These are phyloP conservation scores for Casaregolazyma lundiana DNA, from an alignment of 1,139 yeast species.

Conservation along the genomic window DNA sequence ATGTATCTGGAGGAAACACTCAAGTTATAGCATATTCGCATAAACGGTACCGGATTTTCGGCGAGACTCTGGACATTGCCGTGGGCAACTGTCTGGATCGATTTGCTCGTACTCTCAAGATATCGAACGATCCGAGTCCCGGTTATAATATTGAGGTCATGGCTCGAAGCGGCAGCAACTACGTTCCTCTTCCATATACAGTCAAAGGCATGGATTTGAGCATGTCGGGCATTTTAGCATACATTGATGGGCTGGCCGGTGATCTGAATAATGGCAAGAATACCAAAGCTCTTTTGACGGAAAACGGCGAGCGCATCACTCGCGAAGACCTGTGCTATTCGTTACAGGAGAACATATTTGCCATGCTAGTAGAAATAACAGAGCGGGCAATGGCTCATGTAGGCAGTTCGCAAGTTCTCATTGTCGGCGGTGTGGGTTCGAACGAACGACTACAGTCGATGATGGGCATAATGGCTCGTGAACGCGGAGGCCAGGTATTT, in stretches of 20 bases:
- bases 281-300: slow-evolving; percentile 47
- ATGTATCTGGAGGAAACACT: slow-evolving; percentile 97
- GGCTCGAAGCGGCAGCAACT: slow-evolving; percentile 68
- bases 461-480: slow-evolving; percentile 93
- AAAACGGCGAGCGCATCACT: slow-evolving; percentile 48
- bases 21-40: slow-evolving; percentile 96
- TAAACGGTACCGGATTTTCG: slow-evolving; percentile 89
- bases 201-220: slow-evolving; percentile 98
- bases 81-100: slow-evolving; percentile 95
- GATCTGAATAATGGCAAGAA: slow-evolving; percentile 57
- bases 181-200: slow-evolving; percentile 83
- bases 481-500: slow-evolving; percentile 77
- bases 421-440: slow-evolving; percentile 98
- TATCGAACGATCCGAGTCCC: slow-evolving; percentile 93
- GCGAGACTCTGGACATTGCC: slow-evolving; percentile 95
- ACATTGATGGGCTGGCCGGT: slow-evolving; percentile 73
- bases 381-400: slow-evolving; percentile 99
- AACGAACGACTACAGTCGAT: slow-evolving; percentile 86
- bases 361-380: slow-evolving; percentile 96
- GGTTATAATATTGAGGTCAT: slow-evolving; percentile 95
- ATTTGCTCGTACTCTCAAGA: slow-evolving; percentile 84
- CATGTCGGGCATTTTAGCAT: slow-evolving; percentile 91
- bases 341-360: slow-evolving; percentile 83
- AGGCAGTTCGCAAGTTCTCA: slow-evolving; percentile 78
- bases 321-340: slow-evolving; percentile 90